Evolutionary conservation across 768 basidiomycete species (phyloP), one percentile per base, ranked within the genome.

Genomic region (Termitomyces sp.): DNA sequence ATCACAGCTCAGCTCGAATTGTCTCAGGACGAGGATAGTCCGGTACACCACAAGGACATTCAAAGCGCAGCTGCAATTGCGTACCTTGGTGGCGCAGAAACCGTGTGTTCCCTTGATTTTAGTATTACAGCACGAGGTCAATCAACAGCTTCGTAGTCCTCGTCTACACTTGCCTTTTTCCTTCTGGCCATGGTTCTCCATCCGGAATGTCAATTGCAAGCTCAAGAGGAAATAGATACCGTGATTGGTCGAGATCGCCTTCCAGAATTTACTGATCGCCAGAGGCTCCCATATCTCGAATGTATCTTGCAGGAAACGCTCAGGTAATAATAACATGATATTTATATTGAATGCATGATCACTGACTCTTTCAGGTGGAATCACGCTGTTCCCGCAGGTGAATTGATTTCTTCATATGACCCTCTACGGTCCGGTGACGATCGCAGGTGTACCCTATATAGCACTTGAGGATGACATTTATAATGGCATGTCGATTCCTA

Each of bases 141-240:
- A 20, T 20, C 2, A 2, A 4, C 1, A 5, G 42, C 18, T 33
- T 4, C 0, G 22, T 20, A 74, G 73, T 72, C 69, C 0, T 68
- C 64, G 7, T 65, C 71, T 6, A 58, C 69, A 1, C 56, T 75
- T 2, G 53, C 54, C 6, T 62, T 68, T 3, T 74, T 79, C 60
- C 58, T 78, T 46, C 65, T 77, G 13, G 72, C 73, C 4, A 75
- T 80, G 74, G 67, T 72, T 5, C 58, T 69, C 12, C 61, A 75
- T 58, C 78, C 77, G 0, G 68, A 72, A 5, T 63, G 69, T 6
- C 73, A 73, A 55, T 54, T 48, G 6, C 69, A 61, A 38, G 77
- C 75, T 0, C 79, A 77, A 53, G 66, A 61, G 1, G 77, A 80
- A 60, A 68, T 80, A 16, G 77, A 79, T 54, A 38, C 53, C 2